A percentile compares a stretch with the other conserved stretches of the same genome.
Conservation (phyloP, 805 yeast species). For the Candida coquimbonensis region DNA sequence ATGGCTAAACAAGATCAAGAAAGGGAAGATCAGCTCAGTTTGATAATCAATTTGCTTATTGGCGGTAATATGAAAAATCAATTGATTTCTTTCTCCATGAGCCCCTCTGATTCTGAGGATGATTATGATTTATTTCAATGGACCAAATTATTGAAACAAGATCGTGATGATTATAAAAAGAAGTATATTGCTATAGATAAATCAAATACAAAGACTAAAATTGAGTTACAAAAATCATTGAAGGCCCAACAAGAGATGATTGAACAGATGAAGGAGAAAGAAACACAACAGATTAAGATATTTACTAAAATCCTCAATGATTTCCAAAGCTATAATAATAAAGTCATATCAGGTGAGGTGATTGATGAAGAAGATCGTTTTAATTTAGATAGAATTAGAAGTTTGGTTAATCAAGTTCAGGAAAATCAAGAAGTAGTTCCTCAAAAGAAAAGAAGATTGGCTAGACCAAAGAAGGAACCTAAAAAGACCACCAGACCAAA, state of each 20-base stretch:
- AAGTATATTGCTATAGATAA: not conserved
- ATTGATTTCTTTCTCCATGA: constrained; percentile 7
- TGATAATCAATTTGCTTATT: constrained; percentile 1
- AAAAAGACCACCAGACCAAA: not conserved
- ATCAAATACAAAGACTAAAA: not conserved
- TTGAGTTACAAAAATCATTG: not conserved
- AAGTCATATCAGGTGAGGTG: constrained; percentile 14
- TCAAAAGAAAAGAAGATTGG: constrained; percentile 3
- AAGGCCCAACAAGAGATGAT: constrained; percentile 10
- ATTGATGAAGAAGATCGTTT: constrained; percentile 14
- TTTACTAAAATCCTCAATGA: constrained; percentile 18
- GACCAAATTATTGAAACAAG: constrained; percentile 10
- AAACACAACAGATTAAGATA: constrained; percentile 11
- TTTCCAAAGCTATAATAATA: constrained; percentile 13
- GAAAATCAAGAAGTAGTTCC: not conserved
- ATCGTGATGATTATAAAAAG: constrained; percentile 5
- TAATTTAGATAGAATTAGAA: constrained; percentile 11
- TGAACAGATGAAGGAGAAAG: constrained; percentile 5
- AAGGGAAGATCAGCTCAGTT: not conserved
- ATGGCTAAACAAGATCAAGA: not conserved
- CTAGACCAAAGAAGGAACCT: not conserved
- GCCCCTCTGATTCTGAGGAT: constrained; percentile 2
- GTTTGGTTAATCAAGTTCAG: constrained; percentile 1
- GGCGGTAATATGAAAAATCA: constrained; percentile 10
- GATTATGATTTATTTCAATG: constrained; percentile 18